A percentile compares a stretch with the other conserved stretches of the same genome.
These are phyloP conservation scores for Hydnomerulius pinastri DNA, from an alignment of 768 basidiomycete species.

Conservation along the genomic window DNA sequence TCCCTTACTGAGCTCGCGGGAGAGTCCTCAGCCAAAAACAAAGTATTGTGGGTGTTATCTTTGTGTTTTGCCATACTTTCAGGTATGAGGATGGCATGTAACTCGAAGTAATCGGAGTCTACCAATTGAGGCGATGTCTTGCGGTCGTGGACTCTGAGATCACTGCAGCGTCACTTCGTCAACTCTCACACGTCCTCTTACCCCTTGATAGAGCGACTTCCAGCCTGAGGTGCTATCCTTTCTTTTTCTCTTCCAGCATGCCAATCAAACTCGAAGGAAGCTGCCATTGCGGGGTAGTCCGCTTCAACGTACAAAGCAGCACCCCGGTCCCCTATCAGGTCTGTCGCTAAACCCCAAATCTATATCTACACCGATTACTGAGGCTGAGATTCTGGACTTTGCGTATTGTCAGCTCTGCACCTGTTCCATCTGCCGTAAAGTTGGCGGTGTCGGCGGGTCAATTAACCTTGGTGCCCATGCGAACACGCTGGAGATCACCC, in stretches of 20 bases:
- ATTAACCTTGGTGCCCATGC: slow-evolving; percentile 59
- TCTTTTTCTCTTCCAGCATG: slow-evolving; percentile 35
- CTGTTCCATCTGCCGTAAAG: slow-evolving; percentile 66
- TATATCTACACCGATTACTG: background rate
- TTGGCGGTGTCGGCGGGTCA: slow-evolving; percentile 58
- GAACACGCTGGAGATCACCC: slow-evolving; percentile 47
- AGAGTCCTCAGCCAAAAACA: no score
- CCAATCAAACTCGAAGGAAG: slow-evolving; percentile 47
- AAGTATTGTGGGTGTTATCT: no score
- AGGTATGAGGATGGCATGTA: no score
- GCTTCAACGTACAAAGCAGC: slow-evolving; percentile 34
- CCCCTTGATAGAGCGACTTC: no score
- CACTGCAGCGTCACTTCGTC: no score
- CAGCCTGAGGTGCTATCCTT: no score
- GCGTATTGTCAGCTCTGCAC: slow-evolving; percentile 45
- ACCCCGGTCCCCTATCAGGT: slow-evolving; percentile 63
- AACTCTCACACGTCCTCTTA: no score
- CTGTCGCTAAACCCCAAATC: background rate
- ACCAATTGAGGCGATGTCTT: no score
- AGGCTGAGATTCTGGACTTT: background rate
- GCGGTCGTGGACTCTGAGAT: no score
- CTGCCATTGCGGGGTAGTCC: slow-evolving; percentile 28
- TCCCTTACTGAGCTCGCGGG: no score
- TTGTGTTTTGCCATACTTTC: no score
- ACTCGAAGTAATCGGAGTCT: no score